phyloP scores from a whole-genome alignment of 2,329 filamentous ascomycete genomes.

The Alternaria brassicicola region DNA sequence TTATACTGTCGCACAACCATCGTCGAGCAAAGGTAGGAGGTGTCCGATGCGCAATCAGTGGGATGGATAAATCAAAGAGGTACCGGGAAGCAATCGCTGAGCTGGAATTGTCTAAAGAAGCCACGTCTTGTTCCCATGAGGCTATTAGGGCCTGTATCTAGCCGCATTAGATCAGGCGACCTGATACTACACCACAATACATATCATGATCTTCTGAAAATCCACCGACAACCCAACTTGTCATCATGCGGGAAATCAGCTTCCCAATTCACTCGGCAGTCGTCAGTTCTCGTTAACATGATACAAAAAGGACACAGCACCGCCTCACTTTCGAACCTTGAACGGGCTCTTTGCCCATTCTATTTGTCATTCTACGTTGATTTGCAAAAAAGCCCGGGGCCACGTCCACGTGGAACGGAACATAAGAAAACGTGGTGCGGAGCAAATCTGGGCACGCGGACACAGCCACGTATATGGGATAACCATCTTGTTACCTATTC shows the following conservation, averaged over 20 bases:
- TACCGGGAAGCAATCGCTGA: too few relatives aligned
- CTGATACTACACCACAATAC: too few relatives aligned
- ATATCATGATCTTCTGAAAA: not conserved
- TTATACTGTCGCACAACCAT: too few relatives aligned
- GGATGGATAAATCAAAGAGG: too few relatives aligned
- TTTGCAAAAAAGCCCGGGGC: not conserved
- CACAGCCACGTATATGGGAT: not conserved
- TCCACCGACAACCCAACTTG: not conserved
- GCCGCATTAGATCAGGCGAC: too few relatives aligned
- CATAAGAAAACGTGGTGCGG: not conserved
- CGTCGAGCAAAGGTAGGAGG: too few relatives aligned
- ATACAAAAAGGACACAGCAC: not conserved
- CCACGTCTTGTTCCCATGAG: too few relatives aligned
- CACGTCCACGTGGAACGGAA: conserved; percentile 1
- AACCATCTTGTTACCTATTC: not conserved
- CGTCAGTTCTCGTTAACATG: not conserved
- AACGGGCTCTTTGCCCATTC: not conserved
- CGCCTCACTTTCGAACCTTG: not conserved
- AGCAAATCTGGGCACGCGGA: not conserved
- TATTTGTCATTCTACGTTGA: conserved; percentile 5
- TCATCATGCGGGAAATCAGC: not conserved
- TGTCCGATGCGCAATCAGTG: too few relatives aligned
- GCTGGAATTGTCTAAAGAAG: too few relatives aligned
- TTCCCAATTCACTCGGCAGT: not conserved
- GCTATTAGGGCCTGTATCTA: too few relatives aligned